Base-by-base conservation (phyloP, 1,139 yeast genomes). In the Taiozyma sp. region DNA sequence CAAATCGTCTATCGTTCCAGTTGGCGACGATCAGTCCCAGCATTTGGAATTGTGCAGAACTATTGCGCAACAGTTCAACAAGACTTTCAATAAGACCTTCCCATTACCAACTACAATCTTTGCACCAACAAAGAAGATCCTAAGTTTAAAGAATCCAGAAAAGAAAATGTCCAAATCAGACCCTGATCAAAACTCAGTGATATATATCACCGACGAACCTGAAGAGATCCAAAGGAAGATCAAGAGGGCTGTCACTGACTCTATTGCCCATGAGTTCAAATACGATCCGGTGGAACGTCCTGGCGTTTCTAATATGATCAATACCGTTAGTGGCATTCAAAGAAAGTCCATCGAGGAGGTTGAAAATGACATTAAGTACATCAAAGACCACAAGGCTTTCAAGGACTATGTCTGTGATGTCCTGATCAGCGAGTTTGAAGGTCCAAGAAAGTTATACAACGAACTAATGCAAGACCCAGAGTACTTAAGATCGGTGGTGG, bases 131-230 rank as follows among this genome's bases (percentile, higher is more conserved):
- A 85, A 81, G 60, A 88, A 87, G 66, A 83, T 93, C n/a, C 71
- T 84, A 51, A 84, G 96, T 29, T 73, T 93, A 57, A 74, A 87
- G 48, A 81, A 88, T 57, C 90, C 96, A 0, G 55, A 66, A 8
- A 91, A 88, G 70, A 93, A 93, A 65, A 93, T 93, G 99, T 90
- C 97, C 32, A 93, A 93, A 68, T 87, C 96, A 12, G 98, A 92
- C 63, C 74, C 82, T 0, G 92, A 90, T 60, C 82, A 79, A 54
- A 74, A 72, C 48, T 73, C 89, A 1, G 79, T 88, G 52, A 71
- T 95, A 2, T 87, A 81, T 64, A 75, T 93, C 43, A 87, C 87
- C 2, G 99, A 93, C 56, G 67, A 76, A 1, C 81, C 89, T 0
- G 86, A 80, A 0, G 70, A 66, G 0, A 87, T 93, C 28, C 65